Conservation (phyloP, 345 rosid genomes). For the Rhizophora apiculata region DNA sequence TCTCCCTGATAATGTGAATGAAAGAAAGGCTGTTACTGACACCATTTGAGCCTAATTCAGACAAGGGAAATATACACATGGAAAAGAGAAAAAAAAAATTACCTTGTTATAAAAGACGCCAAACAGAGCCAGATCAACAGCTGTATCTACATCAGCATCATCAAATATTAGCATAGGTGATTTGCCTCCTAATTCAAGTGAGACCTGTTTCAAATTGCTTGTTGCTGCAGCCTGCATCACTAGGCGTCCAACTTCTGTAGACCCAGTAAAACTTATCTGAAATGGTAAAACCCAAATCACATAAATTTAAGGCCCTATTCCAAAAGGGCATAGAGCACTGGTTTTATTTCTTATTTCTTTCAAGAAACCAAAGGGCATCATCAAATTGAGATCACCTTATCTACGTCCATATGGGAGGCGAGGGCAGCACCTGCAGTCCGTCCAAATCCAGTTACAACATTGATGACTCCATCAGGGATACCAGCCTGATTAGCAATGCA, state of each 20-base stretch:
- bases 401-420: slow-evolving; percentile 74
- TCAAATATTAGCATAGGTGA: slow-evolving; percentile 77
- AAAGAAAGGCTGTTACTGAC: not conserved
- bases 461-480: slow-evolving; percentile 80
- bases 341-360: not conserved
- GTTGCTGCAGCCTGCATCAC: slow-evolving; percentile 77
- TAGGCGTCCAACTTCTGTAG: slow-evolving; percentile 70
- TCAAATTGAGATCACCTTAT: slow-evolving; percentile 40
- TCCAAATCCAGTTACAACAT: slow-evolving; percentile 75
- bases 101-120: slow-evolving; percentile 60
- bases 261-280: slow-evolving; percentile 86
- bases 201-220: slow-evolving; percentile 70
- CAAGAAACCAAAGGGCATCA: not conserved
- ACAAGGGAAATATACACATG: not conserved
- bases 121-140: slow-evolving; percentile 54
- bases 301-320: not conserved
- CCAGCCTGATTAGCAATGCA: slow-evolving; percentile 49
- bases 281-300: not conserved
- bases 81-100: not conserved
- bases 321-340: not conserved
- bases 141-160: slow-evolving; percentile 66
- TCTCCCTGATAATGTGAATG: slow-evolving; percentile 51
- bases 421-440: slow-evolving; percentile 78
- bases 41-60: not conserved
- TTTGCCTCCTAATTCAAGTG: slow-evolving; percentile 85